Conservation (phyloP, 306 rosid species). For the Inga leiocalycina region DNA sequence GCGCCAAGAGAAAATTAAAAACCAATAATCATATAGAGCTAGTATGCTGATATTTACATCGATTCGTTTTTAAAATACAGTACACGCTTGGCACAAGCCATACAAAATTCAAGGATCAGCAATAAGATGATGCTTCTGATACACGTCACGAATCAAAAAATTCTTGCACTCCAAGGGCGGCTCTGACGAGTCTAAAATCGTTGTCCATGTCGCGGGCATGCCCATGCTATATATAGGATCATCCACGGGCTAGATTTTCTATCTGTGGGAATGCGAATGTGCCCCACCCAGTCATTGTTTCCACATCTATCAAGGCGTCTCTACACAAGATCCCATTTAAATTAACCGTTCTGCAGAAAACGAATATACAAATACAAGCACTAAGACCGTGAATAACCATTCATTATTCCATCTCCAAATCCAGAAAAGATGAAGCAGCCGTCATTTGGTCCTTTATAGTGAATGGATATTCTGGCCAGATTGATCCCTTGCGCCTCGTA, state of each 20-base stretch:
- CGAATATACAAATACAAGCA: constrained; percentile 15
- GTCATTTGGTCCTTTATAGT: background rate
- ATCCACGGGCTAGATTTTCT: background rate
- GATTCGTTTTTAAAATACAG: no score
- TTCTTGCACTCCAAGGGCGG: background rate
- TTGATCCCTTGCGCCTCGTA: background rate
- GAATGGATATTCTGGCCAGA: background rate
- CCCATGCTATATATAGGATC: background rate
- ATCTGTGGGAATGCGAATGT: background rate
- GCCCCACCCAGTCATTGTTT: background rate
- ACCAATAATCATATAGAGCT: background rate
- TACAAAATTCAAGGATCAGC: background rate
- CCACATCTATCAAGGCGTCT: constrained; percentile 2
- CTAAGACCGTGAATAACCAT: background rate
- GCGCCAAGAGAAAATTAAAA: background rate
- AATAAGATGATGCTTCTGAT: background rate
- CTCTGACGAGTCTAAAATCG: background rate
- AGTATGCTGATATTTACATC: background rate
- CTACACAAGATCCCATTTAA: background rate
- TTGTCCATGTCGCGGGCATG: background rate
- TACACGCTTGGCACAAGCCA: background rate
- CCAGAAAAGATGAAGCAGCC: background rate
- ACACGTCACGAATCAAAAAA: background rate
- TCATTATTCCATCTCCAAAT: constrained; percentile 9
- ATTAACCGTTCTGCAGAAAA: constrained; percentile 24